These are phyloP conservation scores for Starmerella lactis-condensi DNA, from an alignment of 805 yeast species.

Conservation along the genomic window DNA sequence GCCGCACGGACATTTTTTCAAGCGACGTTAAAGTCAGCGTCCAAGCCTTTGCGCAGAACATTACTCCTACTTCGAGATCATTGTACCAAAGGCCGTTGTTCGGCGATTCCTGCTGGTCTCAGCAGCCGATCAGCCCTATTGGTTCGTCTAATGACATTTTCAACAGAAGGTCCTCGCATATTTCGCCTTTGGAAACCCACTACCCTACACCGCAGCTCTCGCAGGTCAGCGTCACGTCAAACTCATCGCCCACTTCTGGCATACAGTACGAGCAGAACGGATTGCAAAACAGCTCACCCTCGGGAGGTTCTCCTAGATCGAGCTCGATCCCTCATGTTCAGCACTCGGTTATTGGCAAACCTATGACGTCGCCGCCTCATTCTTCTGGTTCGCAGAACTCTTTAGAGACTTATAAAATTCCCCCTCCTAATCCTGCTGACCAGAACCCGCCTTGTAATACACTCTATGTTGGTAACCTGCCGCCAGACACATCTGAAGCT, in stretches of 20 bases:
- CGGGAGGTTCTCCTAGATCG: no score
- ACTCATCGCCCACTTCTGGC: no score
- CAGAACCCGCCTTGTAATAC: slow-evolving; percentile 99
- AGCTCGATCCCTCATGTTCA: no score
- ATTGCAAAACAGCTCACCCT: no score
- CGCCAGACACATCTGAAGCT: slow-evolving; percentile 90
- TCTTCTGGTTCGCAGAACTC: no score
- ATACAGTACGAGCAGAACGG: no score
- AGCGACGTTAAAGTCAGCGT: slow-evolving; percentile 8
- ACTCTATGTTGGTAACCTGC: slow-evolving; percentile 86
- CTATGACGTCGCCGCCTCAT: no score
- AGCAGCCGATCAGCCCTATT: slow-evolving; percentile 11
- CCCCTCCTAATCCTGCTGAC: slow-evolving; percentile 85
- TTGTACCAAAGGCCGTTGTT: slow-evolving; percentile 12
- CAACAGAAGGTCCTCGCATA: no score
- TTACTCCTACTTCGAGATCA: slow-evolving; percentile 6
- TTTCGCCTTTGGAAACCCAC: no score
- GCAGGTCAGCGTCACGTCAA: no score
- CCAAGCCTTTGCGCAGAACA: slow-evolving; percentile 4
- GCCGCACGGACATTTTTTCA: slow-evolving; percentile 18
- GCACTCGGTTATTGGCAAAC: no score
- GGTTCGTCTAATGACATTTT: slow-evolving; percentile 9
- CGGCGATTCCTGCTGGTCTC: slow-evolving; percentile 13
- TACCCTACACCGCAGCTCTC: no score
- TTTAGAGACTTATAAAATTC: slow-evolving; percentile 16